Conservation (phyloP, 2,329 filamentous ascomycete species). For the Claviceps sp. region DNA sequence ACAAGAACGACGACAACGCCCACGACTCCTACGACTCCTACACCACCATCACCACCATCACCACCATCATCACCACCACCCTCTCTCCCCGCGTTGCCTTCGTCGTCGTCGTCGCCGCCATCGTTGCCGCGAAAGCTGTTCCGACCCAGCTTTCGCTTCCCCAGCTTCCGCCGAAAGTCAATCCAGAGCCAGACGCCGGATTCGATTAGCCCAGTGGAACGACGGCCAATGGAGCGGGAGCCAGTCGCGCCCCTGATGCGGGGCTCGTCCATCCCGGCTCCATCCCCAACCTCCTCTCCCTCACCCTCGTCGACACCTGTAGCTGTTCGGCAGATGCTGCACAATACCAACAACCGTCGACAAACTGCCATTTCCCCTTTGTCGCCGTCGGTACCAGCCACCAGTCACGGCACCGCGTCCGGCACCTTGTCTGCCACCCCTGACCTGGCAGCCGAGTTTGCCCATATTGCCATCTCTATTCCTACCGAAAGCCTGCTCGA, state of each 20-base stretch:
- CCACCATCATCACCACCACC: not conserved
- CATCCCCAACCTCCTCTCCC: slow-evolving; percentile 11
- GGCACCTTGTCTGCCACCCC: slow-evolving; percentile 8
- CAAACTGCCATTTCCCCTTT: not conserved
- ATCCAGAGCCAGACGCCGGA: slow-evolving; percentile 7
- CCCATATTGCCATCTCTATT: slow-evolving; percentile 42
- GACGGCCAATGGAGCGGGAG: slow-evolving; percentile 10
- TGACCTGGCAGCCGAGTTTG: slow-evolving; percentile 24
- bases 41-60: not conserved
- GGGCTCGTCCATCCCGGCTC: slow-evolving; percentile 8
- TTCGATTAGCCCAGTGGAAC: slow-evolving; percentile 2
- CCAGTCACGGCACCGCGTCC: slow-evolving; percentile 10
- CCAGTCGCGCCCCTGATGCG: slow-evolving; percentile 12
- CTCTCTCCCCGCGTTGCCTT: not conserved
- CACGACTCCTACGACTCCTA: not conserved
- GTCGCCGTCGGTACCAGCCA: not conserved
- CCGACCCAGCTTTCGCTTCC: slow-evolving; percentile 16
- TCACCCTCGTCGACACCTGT: slow-evolving; percentile 8
- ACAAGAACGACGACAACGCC: not conserved
- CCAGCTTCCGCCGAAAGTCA: slow-evolving; percentile 11
- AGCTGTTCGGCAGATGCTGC: not conserved
- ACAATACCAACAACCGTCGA: not conserved
- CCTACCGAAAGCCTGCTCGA: slow-evolving; percentile 43
- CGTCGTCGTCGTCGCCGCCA: not conserved
- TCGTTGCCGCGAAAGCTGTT: slow-evolving; percentile 10